Base-by-base conservation (phyloP, 2,329 filamentous ascomycete species). In the Diaporthe nobilis region DNA sequence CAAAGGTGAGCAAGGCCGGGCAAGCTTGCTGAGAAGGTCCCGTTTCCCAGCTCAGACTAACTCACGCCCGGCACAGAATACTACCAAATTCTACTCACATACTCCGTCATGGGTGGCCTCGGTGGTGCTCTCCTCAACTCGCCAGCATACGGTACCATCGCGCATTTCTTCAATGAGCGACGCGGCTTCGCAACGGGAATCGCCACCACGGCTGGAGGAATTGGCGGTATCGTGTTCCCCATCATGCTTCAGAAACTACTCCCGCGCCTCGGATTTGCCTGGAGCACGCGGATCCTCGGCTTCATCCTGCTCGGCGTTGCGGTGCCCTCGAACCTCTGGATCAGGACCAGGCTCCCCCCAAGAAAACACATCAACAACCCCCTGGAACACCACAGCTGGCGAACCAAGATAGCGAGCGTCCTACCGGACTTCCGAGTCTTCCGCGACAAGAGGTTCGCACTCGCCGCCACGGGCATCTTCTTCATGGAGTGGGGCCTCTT, bases 121-220 rank as follows among this genome's bases (percentile, higher is more conserved):
- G 94, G 94, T 17, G 93, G 93, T 2, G 94, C 93, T 0, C 86
- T 96, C 58, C 90, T 97, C 76, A 95, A 95, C 82, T 95, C 94
- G 0, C 94, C 95, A 0, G 91, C 94, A 0, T 90, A 97, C 77
- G 92, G 92, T 17, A 90, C 92, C 31, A 91, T 96, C 53, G 93
- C 93, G 0, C 95, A 97, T 82, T 97, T 91, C 86, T 98, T 98
- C 86, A 88, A 92, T 39, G 83, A 82, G n/a, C 92, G 91, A 68
- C 91, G 95, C 20, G 95, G 93, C 3, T 88, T 94, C 57, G 94
- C 95, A 10, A 96, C 93, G 0, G 95, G 95, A n/a, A 87, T 97
- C 57, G 94, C 94, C n/a, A 90, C 93, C 6, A 92, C 93, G 0
- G 93, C 94, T 0, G 92, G 92, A 25, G 92, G 91, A 22, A 84